Percentiles rank a stretch among this genome's conserved stretches.
Conservation (phyloP, 768 basidiomycete genomes). For the Leccinum imitatum region DNA sequence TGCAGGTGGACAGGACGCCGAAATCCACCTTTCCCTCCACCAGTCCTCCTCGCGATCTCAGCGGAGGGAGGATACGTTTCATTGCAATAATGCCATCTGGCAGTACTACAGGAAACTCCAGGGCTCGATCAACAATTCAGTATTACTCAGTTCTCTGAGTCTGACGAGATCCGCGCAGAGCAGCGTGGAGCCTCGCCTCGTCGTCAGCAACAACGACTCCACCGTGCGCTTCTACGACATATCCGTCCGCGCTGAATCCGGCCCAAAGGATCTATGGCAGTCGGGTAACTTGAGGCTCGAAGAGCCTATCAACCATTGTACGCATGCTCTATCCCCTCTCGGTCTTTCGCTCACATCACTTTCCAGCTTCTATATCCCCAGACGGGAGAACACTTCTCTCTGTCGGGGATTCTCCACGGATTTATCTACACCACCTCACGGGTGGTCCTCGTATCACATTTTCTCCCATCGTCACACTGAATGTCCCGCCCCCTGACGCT, state of each 20-base stretch:
- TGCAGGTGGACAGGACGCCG: constrained; percentile 71
- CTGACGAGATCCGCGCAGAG: constrained; percentile 60
- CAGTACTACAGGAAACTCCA: constrained; percentile 51
- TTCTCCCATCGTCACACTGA: constrained; percentile 63
- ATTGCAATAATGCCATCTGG: constrained; percentile 40
- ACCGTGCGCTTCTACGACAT: constrained; percentile 81
- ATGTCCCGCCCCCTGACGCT: constrained; percentile 56
- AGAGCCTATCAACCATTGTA: constrained; percentile 82
- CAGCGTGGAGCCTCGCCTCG: constrained; percentile 71
- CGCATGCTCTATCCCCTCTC: constrained; percentile 28
- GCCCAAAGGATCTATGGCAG: constrained; percentile 43
- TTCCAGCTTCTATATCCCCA: constrained; percentile 81
- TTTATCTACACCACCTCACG: constrained; percentile 77
- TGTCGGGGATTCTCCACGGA: constrained; percentile 87
- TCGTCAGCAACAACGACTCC: constrained; percentile 85
- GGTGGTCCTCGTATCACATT: constrained; percentile 64
- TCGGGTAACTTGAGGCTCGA: constrained; percentile 57
- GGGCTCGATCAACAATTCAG: constrained; percentile 83
- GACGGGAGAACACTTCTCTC: constrained; percentile 85
- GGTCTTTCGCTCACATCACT: constrained; percentile 9
- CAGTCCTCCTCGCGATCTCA: constrained; percentile 25
- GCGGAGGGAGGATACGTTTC: constrained; percentile 13
- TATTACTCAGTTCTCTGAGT: constrained; percentile 62
- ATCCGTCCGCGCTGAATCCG: constrained; percentile 47
- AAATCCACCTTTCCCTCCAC: constrained; percentile 64